A percentile compares a stretch with the other conserved stretches of the same genome.
These are phyloP conservation scores for Aspergillus sp. DNA, from an alignment of 2,329 filamentous ascomycete genomes.

Conservation along the genomic window DNA sequence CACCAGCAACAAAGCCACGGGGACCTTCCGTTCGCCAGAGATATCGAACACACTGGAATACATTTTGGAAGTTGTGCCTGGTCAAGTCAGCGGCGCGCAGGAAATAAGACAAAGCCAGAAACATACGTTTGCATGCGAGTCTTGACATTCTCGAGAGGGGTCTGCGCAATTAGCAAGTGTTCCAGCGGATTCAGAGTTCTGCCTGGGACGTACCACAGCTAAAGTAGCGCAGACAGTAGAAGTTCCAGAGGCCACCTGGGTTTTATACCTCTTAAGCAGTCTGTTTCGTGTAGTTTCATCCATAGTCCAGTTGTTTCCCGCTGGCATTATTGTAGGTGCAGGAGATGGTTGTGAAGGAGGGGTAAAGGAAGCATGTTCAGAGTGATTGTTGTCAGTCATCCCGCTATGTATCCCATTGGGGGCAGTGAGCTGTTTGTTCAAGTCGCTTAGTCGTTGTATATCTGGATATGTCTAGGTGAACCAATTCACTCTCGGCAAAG, in stretches of 20 bases:
- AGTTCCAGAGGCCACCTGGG: constrained; percentile 46
- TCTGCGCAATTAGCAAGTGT: constrained; percentile 28
- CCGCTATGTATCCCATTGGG: constrained; percentile 33
- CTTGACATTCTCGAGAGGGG: constrained; percentile 50
- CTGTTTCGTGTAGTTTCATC: constrained; percentile 43
- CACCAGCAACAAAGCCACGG: constrained; percentile 49
- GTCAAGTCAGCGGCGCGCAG: constrained; percentile 4
- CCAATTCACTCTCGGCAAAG: constrained; percentile 7
- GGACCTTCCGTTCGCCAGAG: constrained; percentile 49
- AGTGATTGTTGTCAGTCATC: constrained; percentile 39
- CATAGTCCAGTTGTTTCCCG: constrained; percentile 34
- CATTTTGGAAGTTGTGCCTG: constrained; percentile 47
- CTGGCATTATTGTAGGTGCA: constrained; percentile 32
- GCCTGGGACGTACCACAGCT: constrained; percentile 40
- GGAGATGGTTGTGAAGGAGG: constrained; percentile 35
- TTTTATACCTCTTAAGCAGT: constrained; percentile 47
- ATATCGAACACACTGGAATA: constrained; percentile 44
- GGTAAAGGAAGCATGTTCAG: constrained; percentile 43
- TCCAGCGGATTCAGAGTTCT: background rate
- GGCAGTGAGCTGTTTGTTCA: constrained; percentile 18
- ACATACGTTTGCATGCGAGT: constrained; percentile 52
- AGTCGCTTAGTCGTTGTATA: constrained; percentile 14
- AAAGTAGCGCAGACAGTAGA: constrained; percentile 47
- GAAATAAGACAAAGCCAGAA: background rate
- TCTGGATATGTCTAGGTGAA: background rate